phyloP scores from a whole-genome alignment of 192 early-diverging fungal species.

The Phycomyces nitens region DNA sequence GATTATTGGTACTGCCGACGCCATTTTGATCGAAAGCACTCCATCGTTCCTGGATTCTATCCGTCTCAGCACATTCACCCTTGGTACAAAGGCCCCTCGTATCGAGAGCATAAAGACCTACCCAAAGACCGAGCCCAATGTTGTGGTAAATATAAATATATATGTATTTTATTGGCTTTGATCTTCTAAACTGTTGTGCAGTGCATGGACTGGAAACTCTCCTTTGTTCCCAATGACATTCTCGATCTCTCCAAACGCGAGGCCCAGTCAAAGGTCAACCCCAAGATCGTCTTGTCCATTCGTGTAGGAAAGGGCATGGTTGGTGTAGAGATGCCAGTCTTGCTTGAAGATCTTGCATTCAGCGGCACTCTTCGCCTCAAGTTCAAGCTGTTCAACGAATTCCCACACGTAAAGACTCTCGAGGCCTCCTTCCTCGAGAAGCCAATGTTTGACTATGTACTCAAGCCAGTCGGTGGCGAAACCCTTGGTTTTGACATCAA shows the following conservation, averaged over 20 bases:
- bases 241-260: conserved; percentile 68
- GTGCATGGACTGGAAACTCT: conserved; percentile 89
- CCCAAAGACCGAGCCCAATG: conserved; percentile 70
- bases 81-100: conserved; percentile 73
- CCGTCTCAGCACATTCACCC: conserved; percentile 68
- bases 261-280: conserved; percentile 70
- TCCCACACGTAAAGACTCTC: conserved; percentile 83
- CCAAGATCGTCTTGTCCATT: conserved; percentile 82
- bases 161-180: no score
- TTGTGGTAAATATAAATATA: conserved; percentile 51
- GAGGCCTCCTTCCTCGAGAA: conserved; percentile 81
- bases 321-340: conserved; percentile 79
- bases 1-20: conserved; percentile 68
- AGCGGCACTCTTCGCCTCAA: conserved; percentile 71
- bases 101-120: conserved; percentile 71
- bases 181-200: no score
- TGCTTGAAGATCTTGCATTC: conserved; percentile 85
- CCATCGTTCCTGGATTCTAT: conserved; percentile 81
- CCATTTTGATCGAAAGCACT: conserved; percentile 67
- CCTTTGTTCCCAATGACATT: conserved; percentile 81
- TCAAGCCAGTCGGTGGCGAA: conserved; percentile 87
- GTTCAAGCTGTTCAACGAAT: conserved; percentile 81
- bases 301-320: conserved; percentile 84
- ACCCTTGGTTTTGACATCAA: conserved; percentile 84
- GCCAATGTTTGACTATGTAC: conserved; percentile 85